These are phyloP conservation scores for Tuber brumale DNA, from an alignment of 495 filamentous ascomycete species.

Conservation along the genomic window DNA sequence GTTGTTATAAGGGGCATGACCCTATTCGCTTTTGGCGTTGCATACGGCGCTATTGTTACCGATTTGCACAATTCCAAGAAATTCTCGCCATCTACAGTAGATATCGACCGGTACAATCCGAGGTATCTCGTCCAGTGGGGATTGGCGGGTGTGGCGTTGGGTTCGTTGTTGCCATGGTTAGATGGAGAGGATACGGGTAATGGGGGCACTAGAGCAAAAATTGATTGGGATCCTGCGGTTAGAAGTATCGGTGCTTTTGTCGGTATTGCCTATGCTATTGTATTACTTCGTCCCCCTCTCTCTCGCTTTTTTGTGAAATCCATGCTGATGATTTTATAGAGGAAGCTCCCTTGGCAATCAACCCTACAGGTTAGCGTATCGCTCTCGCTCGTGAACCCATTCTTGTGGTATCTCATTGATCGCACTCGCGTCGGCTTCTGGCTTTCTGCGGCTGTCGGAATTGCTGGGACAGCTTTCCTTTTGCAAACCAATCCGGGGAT, in stretches of 20 bases:
- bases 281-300: constrained; percentile 43
- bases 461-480: constrained; percentile 65
- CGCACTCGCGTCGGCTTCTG: constrained; percentile 77
- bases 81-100: constrained; percentile 51
- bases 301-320: neutral
- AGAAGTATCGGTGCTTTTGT: constrained; percentile 88
- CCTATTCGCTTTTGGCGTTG: constrained; percentile 73
- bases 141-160: constrained; percentile 64
- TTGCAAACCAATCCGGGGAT: constrained; percentile 67
- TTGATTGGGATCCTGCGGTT: constrained; percentile 75
- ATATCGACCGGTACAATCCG: constrained; percentile 50
- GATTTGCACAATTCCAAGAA: constrained; percentile 66
- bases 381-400: constrained; percentile 84
- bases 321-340: constrained; percentile 46
- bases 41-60: constrained; percentile 79
- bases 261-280: constrained; percentile 94
- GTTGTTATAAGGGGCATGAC: constrained; percentile 50
- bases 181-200: constrained; percentile 51
- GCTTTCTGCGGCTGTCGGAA: constrained; percentile 62
- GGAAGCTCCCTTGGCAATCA: constrained; percentile 85
- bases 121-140: constrained; percentile 76
- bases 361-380: constrained; percentile 87
- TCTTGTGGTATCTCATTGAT: constrained; percentile 93
- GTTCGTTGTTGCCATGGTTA: constrained; percentile 75
- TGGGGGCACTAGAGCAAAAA: constrained; percentile 35